Conservation (phyloP, 164 flowering plant species). For the Vitis amurensis region DNA sequence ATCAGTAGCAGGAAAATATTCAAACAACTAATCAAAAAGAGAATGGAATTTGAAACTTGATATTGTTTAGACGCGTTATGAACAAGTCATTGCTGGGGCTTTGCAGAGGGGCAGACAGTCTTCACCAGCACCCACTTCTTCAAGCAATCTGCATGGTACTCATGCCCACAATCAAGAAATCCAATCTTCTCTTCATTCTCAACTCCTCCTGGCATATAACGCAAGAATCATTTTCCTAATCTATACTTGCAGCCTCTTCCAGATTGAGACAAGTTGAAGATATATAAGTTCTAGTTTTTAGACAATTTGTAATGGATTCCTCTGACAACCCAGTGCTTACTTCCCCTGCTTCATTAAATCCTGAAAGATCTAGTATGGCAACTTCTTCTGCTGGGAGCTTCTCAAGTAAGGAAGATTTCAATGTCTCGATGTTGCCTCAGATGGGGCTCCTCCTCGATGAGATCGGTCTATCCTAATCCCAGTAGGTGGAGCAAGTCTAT, state of each 20-base stretch:
- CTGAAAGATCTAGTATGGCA: constrained; percentile 61
- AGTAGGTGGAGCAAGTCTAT: constrained; percentile 37
- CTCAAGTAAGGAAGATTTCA: constrained; percentile 49
- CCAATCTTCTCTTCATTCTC: constrained; percentile 53
- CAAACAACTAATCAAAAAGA: too few relatives aligned
- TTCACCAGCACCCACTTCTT: constrained; percentile 77
- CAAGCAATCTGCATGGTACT: constrained; percentile 80
- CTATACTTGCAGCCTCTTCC: constrained; percentile 31
- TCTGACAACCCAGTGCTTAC: constrained; percentile 77
- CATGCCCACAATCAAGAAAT: constrained; percentile 75
- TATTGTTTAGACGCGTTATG: too few relatives aligned
- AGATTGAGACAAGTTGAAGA: constrained; percentile 24
- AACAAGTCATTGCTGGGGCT: constrained; percentile 44
- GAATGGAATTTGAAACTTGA: too few relatives aligned
- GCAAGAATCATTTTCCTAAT: constrained; percentile 54
- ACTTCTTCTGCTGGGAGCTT: constrained; percentile 61
- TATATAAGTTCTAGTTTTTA: constrained; percentile 49
- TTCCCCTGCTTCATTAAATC: constrained; percentile 42
- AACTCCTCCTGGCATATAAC: constrained; percentile 78
- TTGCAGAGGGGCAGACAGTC: constrained; percentile 90
- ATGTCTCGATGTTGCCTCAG: constrained; percentile 42
- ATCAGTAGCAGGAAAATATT: too few relatives aligned
- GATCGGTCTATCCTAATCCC: constrained; percentile 51
- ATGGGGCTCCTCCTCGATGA: constrained; percentile 31
- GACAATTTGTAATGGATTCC: constrained; percentile 37